Evolutionary conservation across 176 grass and related monocot genomes (phyloP), one percentile per base, ranked within the genome.

Genomic region (Oropetium thomaeum): DNA sequence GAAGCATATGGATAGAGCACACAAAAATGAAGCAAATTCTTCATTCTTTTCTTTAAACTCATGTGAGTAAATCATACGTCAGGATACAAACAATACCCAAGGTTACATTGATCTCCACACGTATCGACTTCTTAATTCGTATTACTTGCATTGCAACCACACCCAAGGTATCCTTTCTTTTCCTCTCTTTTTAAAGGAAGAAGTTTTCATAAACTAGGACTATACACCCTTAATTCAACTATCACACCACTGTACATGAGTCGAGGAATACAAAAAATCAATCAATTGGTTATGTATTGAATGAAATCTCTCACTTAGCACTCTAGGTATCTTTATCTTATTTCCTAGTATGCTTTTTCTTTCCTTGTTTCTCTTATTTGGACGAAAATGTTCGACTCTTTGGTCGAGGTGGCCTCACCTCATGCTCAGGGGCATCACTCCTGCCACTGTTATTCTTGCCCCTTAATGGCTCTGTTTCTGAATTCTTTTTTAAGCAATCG

Each of bases 381-480:
- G 77, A 66, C 0, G 84, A 79, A 85, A 77, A 82, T 14, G 81
- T 14, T 42, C 81, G 75, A 69, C 62, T 84, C 64, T 62, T 93
- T 12, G 65, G 20, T 79, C 75, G 71, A 51, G 78, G 58, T 53
- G 87, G 87, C 62, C 76, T 94, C 29, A 15, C 82, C 60, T 98
- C 89, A 35, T 27, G 78, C 69, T 98, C 96, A 53, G 88, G 86
- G 57, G 79, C 86, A 74, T 94, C 96, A 65, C 96, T 98, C 79
- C 84, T 88, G 59, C 89, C 79, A 12, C 82, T 92, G 69, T 83
- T 88, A 32, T 76, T 92, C 62, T 87, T 98, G 45, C 93, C 95
- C 70, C 87, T 92, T 59, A 95, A 85, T 40, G 73, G 85, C 22
- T 88, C 87, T 0, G 81, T 86, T 71, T 93, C 89, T 34, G 79